Conservation (phyloP, 768 basidiomycete species). For the Boletellus ananas region DNA sequence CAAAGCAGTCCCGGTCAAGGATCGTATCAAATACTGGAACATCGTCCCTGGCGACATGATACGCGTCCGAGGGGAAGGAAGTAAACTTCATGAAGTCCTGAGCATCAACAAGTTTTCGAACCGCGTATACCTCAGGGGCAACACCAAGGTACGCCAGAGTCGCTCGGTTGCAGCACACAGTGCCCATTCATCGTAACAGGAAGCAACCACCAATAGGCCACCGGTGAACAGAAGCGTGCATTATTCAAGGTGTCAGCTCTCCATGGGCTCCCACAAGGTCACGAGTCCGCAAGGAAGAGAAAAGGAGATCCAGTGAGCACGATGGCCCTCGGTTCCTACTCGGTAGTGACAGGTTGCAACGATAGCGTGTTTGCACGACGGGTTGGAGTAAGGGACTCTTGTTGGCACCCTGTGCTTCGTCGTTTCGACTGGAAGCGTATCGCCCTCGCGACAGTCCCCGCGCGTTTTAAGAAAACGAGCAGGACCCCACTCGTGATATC, state of each 20-base stretch:
- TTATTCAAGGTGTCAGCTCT: slow-evolving; percentile 80
- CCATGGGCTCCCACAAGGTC: slow-evolving; percentile 56
- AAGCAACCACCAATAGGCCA: slow-evolving; percentile 19
- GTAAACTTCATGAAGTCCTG: slow-evolving; percentile 63
- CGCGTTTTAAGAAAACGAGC: slow-evolving; percentile 37
- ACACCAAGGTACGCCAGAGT: slow-evolving; percentile 28
- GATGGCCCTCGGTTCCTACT: background rate
- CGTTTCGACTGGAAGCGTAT: slow-evolving; percentile 73
- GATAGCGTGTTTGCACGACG: slow-evolving; percentile 76
- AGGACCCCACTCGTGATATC: slow-evolving; percentile 46
- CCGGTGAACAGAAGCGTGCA: slow-evolving; percentile 44
- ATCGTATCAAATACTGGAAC: slow-evolving; percentile 85
- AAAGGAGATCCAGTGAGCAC: slow-evolving; percentile 44
- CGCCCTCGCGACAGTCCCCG: slow-evolving; percentile 63
- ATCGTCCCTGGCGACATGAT: slow-evolving; percentile 82
- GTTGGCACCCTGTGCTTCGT: slow-evolving; percentile 52
- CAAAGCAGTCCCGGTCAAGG: slow-evolving; percentile 57
- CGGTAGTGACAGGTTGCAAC: background rate
- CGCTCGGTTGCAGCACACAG: background rate
- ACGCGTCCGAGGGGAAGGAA: slow-evolving; percentile 61
- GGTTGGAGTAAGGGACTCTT: slow-evolving; percentile 54
- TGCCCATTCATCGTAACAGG: slow-evolving; percentile 13
- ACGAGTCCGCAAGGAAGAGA: slow-evolving; percentile 30
- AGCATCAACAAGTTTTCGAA: slow-evolving; percentile 74
- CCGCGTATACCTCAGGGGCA: slow-evolving; percentile 52